Evolutionary conservation across 257 asterid genomes (phyloP), one percentile per base, ranked within the genome.

Genomic region (Capsicum chinense): DNA sequence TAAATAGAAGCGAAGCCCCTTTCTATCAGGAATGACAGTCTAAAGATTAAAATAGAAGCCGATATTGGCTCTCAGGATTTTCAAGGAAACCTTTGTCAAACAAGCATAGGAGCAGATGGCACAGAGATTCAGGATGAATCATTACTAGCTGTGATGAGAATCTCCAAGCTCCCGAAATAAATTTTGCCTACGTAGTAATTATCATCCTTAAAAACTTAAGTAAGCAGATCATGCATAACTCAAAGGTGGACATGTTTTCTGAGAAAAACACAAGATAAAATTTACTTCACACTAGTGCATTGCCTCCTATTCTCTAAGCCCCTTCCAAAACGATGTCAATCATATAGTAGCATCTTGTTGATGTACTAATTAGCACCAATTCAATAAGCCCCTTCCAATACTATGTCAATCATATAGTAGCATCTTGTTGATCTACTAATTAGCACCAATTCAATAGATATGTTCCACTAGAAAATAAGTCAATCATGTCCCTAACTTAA

Each of bases 101-200:
- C 21, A 76, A 50, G 2, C 21, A 74, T 50, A 48, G 4, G 48
- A 13, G 63, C 14, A 52, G 81, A 76, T 3, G 62, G 3, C 81
- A 52, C 63, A 21, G 62, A 76, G 48, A 63, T 52, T 26, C 21
- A 7, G 26, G 48, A 76, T 76, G 48, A 76, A 21, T 21, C 15
- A 1, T 50, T 19, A 50, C 62, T 50, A 74, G 81, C 62, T 74
- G 62, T 2, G 5, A 12, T 21, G 47, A 50, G 39, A 58, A 74
- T 50, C 81, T 74, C 59, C 81, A 74, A 50, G 81, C 62, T 74
- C 7, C 50, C 50, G 39, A 50, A 48, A 74, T 3, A 48, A 74
- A 6, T 12, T 74, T 74, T 11, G 57, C 60, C 70, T 12, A 71
- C 56, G 16, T 10, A 44, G 9, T 42, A 19, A 47, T 15, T 5